A percentile compares a stretch with the other conserved stretches of the same genome.
These are phyloP conservation scores for Allantophomopsis lycopodina DNA, from an alignment of 2,329 filamentous ascomycete species.

Conservation along the genomic window DNA sequence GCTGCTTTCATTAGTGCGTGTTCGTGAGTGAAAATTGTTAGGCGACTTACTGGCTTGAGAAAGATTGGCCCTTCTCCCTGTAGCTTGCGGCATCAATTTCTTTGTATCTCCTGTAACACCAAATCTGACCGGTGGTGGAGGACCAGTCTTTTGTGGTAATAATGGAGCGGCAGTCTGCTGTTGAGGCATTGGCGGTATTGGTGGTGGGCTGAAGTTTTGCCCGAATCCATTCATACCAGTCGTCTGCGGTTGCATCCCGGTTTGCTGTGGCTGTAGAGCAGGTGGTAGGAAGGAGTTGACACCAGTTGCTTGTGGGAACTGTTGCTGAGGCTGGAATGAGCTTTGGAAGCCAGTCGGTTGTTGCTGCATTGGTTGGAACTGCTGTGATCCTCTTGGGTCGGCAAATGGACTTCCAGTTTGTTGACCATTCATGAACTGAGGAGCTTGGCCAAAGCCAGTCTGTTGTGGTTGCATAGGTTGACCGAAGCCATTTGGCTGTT, in stretches of 20 bases:
- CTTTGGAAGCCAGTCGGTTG: constrained; percentile 33
- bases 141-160: constrained; percentile 69
- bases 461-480: constrained; percentile 23
- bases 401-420: constrained; percentile 36
- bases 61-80: constrained; percentile 80
- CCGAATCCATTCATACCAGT: constrained; percentile 37
- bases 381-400: constrained; percentile 35
- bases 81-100: constrained; percentile 73
- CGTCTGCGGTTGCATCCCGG: constrained; percentile 30
- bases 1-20: constrained; percentile 26
- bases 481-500: constrained; percentile 12
- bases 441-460: constrained; percentile 32
- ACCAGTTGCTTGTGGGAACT: constrained; percentile 22
- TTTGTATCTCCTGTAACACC: constrained; percentile 61
- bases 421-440: constrained; percentile 30
- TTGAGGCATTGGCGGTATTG: constrained; percentile 36
- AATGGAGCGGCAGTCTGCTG: constrained; percentile 46
- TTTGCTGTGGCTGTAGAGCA: constrained; percentile 44
- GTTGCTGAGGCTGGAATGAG: constrained; percentile 24
- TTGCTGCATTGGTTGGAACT: constrained; percentile 33
- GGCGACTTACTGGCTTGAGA: constrained; percentile 82
- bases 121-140: constrained; percentile 78
- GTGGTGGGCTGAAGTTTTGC: constrained; percentile 25
- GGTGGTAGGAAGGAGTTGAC: constrained; percentile 46
- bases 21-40: constrained; percentile 1